These are phyloP conservation scores for Aspergillus ostianus DNA, from an alignment of 495 filamentous ascomycete genomes.

Conservation along the genomic window DNA sequence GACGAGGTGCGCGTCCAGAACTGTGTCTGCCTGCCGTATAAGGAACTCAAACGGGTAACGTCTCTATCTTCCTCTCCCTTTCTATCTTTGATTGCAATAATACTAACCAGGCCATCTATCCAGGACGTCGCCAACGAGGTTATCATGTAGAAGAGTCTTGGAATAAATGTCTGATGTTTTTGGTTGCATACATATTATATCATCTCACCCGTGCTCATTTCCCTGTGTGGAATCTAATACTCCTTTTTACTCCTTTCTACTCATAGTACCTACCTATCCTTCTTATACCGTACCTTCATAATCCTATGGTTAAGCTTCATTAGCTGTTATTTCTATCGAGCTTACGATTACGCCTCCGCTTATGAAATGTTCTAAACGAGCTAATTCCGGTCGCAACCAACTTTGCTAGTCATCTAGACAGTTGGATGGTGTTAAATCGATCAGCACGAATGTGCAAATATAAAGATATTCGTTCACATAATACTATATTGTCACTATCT, in stretches of 20 bases:
- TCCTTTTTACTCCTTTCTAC: too few relatives aligned
- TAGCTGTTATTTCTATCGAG: background rate
- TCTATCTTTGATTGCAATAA: constrained; percentile 4
- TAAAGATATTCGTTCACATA: too few relatives aligned
- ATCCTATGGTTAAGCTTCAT: background rate
- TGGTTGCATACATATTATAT: background rate
- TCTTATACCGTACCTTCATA: background rate
- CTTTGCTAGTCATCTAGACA: background rate
- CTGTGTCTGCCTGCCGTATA: constrained; percentile 96
- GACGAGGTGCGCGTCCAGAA: constrained; percentile 98
- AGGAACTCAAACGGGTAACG: constrained; percentile 95
- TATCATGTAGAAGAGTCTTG: constrained; percentile 70
- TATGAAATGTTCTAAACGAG: background rate
- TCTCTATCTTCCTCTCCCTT: constrained; percentile 18
- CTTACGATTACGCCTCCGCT: background rate
- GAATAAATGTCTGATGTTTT: background rate
- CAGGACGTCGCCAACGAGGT: constrained; percentile 93
- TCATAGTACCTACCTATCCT: background rate
- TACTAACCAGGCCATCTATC: constrained; percentile 31
- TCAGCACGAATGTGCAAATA: background rate
- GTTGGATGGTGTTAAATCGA: background rate
- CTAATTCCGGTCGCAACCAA: background rate
- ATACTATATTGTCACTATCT: too few relatives aligned
- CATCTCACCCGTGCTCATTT: background rate
- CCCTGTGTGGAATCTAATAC: constrained; percentile 10